Conservation (phyloP, 169 alveolate genomes). For the Pseudocohnilembus persalinus region DNA sequence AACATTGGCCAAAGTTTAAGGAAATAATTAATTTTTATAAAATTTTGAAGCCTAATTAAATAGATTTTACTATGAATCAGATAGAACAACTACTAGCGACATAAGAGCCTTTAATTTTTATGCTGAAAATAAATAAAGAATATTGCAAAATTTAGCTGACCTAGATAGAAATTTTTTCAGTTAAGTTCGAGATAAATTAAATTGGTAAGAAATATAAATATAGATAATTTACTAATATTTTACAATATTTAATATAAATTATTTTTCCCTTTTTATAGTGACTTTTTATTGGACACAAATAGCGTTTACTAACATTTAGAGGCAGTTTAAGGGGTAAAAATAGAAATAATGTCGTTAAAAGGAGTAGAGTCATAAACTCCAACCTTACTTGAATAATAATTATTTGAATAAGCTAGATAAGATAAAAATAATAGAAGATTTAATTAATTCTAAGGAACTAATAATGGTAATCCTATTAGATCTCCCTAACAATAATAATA, state of each 20-base stretch:
- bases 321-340: slow-evolving; percentile 19
- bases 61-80: background rate
- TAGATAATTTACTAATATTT: no score
- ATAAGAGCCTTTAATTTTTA: slow-evolving; percentile 26
- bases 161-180: background rate
- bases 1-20: background rate
- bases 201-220: background rate
- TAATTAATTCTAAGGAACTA: background rate
- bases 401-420: slow-evolving; percentile 23
- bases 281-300: slow-evolving; percentile 25
- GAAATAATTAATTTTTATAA: background rate
- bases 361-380: slow-evolving; percentile 30
- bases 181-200: background rate
- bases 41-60: background rate
- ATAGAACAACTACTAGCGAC: background rate
- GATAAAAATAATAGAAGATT: slow-evolving; percentile 6
- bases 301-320: slow-evolving; percentile 7
- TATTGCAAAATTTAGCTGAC: slow-evolving; percentile 4
- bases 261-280: slow-evolving; percentile 6
- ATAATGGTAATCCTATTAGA: background rate
- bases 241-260: background rate
- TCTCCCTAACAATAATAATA: background rate
- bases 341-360: slow-evolving; percentile 15
- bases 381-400: slow-evolving; percentile 11
- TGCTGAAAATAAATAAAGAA: slow-evolving; percentile 24